Evolutionary conservation across 108 stramenopile genomes (phyloP).

Genomic region (Fistulifera pelliculosa): DNA sequence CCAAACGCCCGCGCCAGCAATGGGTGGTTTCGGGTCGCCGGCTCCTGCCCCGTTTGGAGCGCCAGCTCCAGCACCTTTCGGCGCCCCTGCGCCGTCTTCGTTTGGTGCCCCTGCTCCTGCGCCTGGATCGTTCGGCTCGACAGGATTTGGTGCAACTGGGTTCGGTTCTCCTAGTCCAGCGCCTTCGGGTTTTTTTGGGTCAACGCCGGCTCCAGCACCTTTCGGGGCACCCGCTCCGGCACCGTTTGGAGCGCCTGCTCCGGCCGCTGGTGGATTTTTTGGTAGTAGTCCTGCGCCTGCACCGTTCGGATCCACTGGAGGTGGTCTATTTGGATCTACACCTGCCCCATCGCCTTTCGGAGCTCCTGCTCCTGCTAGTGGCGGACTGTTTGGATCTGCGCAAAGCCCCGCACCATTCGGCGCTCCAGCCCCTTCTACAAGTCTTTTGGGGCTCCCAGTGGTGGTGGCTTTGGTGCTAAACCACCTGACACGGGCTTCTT

Average conservation of each 20-base stretch:
- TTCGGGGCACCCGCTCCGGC: constrained; percentile 37
- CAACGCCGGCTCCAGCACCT: constrained; percentile 16
- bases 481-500: constrained; percentile 31
- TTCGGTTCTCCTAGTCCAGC: constrained; percentile 49
- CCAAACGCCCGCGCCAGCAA: constrained; percentile 33
- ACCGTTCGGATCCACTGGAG: constrained; percentile 31
- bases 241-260: constrained; percentile 39
- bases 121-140: constrained; percentile 53
- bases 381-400: constrained; percentile 41
- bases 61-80: constrained; percentile 44
- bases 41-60: constrained; percentile 44
- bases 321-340: constrained; percentile 40
- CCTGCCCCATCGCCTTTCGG: constrained; percentile 23
- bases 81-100: constrained; percentile 21
- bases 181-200: constrained; percentile 37
- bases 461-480: constrained; percentile 42
- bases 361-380: constrained; percentile 34
- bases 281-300: constrained; percentile 44
- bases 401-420: constrained; percentile 44
- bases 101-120: constrained; percentile 60
- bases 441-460: constrained; percentile 9
- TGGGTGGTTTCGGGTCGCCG: constrained; percentile 16
- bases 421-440: constrained; percentile 33
- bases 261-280: constrained; percentile 51
- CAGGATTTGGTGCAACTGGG: too few species aligned